Evolutionary conservation across 306 rosid genomes (phyloP).

Genomic region (Cicer bijugum): DNA sequence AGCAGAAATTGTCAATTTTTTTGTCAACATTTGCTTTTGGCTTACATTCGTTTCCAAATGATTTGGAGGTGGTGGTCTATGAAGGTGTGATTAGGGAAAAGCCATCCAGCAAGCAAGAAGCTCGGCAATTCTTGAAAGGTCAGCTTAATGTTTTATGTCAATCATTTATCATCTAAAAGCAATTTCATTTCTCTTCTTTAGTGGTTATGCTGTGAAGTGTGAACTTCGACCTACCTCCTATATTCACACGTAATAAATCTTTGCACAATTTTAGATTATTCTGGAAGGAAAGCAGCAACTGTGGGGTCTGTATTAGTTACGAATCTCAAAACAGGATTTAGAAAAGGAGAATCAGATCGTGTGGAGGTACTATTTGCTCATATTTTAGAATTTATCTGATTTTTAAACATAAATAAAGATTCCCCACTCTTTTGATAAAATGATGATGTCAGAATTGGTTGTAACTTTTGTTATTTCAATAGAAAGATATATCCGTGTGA

Average conservation of each 20-base stretch:
- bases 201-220: neutral
- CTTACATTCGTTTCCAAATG: conserved; percentile 59
- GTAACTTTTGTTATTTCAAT: conserved; percentile 11
- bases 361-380: conserved; percentile 64
- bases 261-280: conserved; percentile 66
- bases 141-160: conserved; percentile 29
- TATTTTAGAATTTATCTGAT: neutral
- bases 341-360: conserved; percentile 89
- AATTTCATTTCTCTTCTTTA: neutral
- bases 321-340: conserved; percentile 84
- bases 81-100: conserved; percentile 91
- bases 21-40: conserved; percentile 41
- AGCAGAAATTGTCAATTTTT: conserved; percentile 26
- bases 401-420: conserved; percentile 2
- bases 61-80: conserved; percentile 97
- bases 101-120: conserved; percentile 91
- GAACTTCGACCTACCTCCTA: conserved; percentile 20
- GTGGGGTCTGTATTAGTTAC: conserved; percentile 88
- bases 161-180: conserved; percentile 26
- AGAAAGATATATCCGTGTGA: conserved; percentile 16
- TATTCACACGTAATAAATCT: conserved; percentile 3
- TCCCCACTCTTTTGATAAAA: conserved; percentile 7
- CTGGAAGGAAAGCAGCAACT: conserved; percentile 84
- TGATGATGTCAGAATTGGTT: conserved; percentile 3
- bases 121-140: conserved; percentile 89